Base-by-base conservation (phyloP, 306 rosid species). In the Lagenaria siceraria region DNA sequence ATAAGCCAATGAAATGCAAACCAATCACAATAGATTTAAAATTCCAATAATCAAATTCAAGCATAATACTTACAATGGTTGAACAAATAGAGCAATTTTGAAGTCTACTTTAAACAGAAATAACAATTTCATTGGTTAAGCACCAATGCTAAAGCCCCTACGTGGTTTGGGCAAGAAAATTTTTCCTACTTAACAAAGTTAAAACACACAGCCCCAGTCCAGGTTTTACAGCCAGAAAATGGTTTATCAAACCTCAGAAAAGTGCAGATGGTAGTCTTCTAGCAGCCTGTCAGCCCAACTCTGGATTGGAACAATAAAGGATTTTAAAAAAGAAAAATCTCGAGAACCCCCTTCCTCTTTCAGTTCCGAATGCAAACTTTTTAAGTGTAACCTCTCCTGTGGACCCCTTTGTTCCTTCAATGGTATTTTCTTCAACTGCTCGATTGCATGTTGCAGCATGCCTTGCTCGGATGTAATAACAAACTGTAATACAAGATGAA, bases 371-470 rank as follows among this genome's bases (percentile, higher is more conserved):
- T 42, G 86, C 91, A 95, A 84, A 88, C 88, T 88, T 84, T 90
- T 92, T 82, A 92, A 86, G 77, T 92, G 96, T 80, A 83, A 77
- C 85, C 97, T 90, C 90, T 95, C 98, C 71, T 92, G 98, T 78
- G 88, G 92, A 43, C 98, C 98, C 18, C 97, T 84, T 81, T 95
- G 97, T 84, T 95, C 98, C 97, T 90, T 90, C 76, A 92, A 69
- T 49, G 98, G 97, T 88, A 92, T 89, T 90, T 84, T 95, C 80
- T 90, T 92, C 84, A 95, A 85, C 82, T 95, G 97, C 81, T 89
- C 98, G 78, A 92, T 86, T 71, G 98, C 96, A 87, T 90, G 95
- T 73, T 86, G 84, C 74, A 95, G 83, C 86, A 92, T 69, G 80
- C 96, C 91, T 76, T 86, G 93, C 83, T 95, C 97, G 42, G 86